phyloP scores from a whole-genome alignment of 2,329 filamentous ascomycete genomes.

The Cordyceps javanica region DNA sequence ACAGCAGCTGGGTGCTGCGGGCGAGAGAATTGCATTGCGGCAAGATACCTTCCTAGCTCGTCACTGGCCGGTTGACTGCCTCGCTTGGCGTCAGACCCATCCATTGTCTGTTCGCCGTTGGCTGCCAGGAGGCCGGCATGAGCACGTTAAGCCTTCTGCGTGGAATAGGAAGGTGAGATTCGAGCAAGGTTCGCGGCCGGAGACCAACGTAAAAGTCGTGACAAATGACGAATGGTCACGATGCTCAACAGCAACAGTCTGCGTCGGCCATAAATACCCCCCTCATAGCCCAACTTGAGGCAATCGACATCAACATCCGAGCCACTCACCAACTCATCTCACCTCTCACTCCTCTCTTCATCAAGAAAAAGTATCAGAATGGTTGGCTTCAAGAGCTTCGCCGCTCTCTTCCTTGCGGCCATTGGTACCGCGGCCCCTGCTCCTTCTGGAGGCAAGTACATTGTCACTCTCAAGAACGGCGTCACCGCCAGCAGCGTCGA shows the following conservation, averaged over 20 bases:
- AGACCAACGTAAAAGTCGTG: background rate
- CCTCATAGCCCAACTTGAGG: background rate
- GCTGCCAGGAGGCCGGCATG: background rate
- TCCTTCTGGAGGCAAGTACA: constrained; percentile 31
- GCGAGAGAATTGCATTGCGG: background rate
- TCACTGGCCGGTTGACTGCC: background rate
- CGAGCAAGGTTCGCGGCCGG: background rate
- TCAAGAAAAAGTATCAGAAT: constrained; percentile 7
- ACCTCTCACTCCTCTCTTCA: background rate
- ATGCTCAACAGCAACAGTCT: background rate
- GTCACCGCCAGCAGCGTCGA: constrained; percentile 25
- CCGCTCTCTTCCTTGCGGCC: constrained; percentile 14
- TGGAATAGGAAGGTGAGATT: constrained; percentile 1
- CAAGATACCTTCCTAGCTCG: background rate
- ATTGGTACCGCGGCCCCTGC: constrained; percentile 11
- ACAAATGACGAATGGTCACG: background rate
- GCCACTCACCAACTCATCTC: background rate
- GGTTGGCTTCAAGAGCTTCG: constrained; percentile 18
- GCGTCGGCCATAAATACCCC: background rate
- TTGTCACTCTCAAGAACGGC: constrained; percentile 38
- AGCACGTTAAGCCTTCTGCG: background rate
- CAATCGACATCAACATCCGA: background rate
- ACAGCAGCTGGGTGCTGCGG: background rate
- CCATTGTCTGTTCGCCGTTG: background rate
- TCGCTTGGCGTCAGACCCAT: background rate